Evolutionary conservation across 345 rosid species (phyloP).

Genomic region (Salix suchowensis): DNA sequence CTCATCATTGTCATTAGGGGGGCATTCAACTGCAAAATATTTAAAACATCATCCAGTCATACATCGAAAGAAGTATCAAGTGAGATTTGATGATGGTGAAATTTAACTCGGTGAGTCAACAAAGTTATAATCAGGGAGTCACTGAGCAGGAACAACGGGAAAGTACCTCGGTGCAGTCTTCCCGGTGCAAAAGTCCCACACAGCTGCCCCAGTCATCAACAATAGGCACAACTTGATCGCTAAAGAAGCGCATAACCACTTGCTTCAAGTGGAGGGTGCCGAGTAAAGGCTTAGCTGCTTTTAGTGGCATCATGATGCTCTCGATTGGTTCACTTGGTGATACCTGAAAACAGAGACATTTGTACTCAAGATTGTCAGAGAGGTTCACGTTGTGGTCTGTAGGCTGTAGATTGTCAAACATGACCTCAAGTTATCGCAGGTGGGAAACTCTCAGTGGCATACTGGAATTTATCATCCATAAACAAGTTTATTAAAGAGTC

Average conservation of each 20-base stretch:
- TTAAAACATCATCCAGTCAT: neutral
- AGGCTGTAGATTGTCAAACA: neutral
- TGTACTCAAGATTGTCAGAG: neutral
- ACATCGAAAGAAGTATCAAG: too few relatives aligned
- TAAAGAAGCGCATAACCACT: slow-evolving; percentile 59
- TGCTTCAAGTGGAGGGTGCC: slow-evolving; percentile 43
- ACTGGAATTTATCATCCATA: neutral
- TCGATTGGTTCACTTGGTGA: slow-evolving; percentile 54
- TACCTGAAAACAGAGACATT: slow-evolving; percentile 35
- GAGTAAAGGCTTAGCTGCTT: slow-evolving; percentile 51
- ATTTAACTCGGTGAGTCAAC: neutral
- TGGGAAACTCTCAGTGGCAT: neutral
- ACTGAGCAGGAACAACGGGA: neutral
- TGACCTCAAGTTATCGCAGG: neutral
- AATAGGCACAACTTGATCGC: slow-evolving; percentile 56
- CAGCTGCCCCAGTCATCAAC: slow-evolving; percentile 67
- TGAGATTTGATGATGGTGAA: neutral
- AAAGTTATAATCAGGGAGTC: neutral
- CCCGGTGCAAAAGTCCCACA: slow-evolving; percentile 65
- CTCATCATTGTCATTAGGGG: slow-evolving; percentile 60
- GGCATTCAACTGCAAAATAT: slow-evolving; percentile 49
- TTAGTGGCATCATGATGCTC: slow-evolving; percentile 51
- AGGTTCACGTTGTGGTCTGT: neutral
- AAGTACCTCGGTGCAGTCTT: slow-evolving; percentile 61
- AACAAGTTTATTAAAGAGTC: neutral